These are phyloP conservation scores for Camillea tinctor DNA, from an alignment of 2,329 filamentous ascomycete species.

Conservation along the genomic window DNA sequence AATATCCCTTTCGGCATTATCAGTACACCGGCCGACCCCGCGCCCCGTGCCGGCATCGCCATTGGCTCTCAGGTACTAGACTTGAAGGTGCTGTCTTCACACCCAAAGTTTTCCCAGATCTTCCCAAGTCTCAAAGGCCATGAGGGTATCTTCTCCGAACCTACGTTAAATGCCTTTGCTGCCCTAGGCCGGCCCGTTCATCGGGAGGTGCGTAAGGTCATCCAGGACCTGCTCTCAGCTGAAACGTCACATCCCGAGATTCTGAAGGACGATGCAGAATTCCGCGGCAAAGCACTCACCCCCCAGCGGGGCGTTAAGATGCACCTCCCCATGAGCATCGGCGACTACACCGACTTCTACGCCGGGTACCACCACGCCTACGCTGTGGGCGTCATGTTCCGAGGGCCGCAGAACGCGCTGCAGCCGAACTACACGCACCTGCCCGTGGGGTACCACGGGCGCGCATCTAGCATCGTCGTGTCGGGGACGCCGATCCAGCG, in stretches of 20 bases:
- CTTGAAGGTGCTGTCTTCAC: constrained; percentile 45
- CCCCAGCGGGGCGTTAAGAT: constrained; percentile 58
- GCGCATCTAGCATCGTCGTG: constrained; percentile 72
- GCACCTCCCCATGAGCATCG: constrained; percentile 74
- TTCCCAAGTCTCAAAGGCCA: constrained; percentile 49
- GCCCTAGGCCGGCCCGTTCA: constrained; percentile 67
- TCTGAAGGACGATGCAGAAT: constrained; percentile 58
- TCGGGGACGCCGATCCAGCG: constrained; percentile 72
- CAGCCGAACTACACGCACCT: constrained; percentile 81
- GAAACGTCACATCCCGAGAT: constrained; percentile 59
- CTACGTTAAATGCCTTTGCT: constrained; percentile 72
- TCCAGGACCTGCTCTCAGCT: constrained; percentile 65
- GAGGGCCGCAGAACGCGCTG: constrained; percentile 69
- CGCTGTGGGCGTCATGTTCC: constrained; percentile 66
- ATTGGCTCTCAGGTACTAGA: constrained; percentile 74
- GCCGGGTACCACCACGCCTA: constrained; percentile 77
- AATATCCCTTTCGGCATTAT: constrained; percentile 87
- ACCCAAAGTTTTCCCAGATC: constrained; percentile 19
- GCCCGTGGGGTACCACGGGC: constrained; percentile 79
- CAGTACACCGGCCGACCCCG: constrained; percentile 55
- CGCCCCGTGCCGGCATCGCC: constrained; percentile 65
- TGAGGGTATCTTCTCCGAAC: constrained; percentile 59
- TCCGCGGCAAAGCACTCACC: constrained; percentile 59
- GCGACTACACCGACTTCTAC: constrained; percentile 86
- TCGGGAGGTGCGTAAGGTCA: constrained; percentile 63